Conservation (phyloP, 2,329 filamentous ascomycete species). For the Pseudogymnoascus sp. region DNA sequence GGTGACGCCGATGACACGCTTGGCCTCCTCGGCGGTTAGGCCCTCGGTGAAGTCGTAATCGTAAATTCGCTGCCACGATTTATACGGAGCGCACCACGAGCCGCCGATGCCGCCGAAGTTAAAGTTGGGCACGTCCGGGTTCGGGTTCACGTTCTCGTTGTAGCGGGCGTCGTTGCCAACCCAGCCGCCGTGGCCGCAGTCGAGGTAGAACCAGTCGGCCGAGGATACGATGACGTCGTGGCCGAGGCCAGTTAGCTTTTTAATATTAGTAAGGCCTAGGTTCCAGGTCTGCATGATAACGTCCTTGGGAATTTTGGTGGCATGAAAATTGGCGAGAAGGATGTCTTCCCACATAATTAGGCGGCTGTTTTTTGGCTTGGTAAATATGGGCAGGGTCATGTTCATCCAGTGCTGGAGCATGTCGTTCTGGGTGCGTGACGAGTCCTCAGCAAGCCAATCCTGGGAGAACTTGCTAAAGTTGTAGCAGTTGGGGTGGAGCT, state of each 20-base stretch:
- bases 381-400: constrained; percentile 53
- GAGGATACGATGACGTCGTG: constrained; percentile 67
- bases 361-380: constrained; percentile 52
- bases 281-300: constrained; percentile 75
- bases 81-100: constrained; percentile 72
- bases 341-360: constrained; percentile 82
- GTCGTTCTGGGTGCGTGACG: constrained; percentile 59
- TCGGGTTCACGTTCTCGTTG: constrained; percentile 48
- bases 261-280: constrained; percentile 52
- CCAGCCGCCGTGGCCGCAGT: constrained; percentile 74
- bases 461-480: constrained; percentile 46
- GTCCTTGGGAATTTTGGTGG: constrained; percentile 52
- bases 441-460: constrained; percentile 62
- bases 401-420: constrained; percentile 66
- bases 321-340: constrained; percentile 54
- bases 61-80: constrained; percentile 77
- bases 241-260: constrained; percentile 53
- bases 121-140: constrained; percentile 51
- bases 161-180: constrained; percentile 53
- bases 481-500: constrained; percentile 53
- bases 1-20: constrained; percentile 71
- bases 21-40: constrained; percentile 52
- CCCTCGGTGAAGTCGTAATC: constrained; percentile 64
- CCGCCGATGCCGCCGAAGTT: constrained; percentile 56
- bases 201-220: constrained; percentile 74